Base-by-base conservation (phyloP, 257 asterid genomes). In the Orobanche coerulescens region DNA sequence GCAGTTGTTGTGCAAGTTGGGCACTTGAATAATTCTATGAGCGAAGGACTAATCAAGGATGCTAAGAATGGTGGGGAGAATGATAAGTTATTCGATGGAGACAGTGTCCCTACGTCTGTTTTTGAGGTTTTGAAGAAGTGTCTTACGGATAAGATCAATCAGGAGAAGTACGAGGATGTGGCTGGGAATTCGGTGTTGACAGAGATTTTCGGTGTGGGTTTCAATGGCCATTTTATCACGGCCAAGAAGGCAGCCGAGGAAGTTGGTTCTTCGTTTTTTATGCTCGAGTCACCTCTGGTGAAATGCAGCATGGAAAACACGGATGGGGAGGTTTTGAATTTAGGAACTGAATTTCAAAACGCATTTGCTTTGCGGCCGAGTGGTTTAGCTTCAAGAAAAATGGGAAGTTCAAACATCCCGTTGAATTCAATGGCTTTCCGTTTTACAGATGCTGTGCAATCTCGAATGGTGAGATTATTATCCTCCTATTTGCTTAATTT, bases 1-100 rank as follows among this genome's bases (percentile, higher is more conserved):
- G 96, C 98, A 3, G 98, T 92, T 36, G 81, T 88, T n/a, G 93
- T 81, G 31, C 98, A 92, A 63, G 82, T 85, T 26, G 85, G 87
- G 10, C 71, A 64, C 18, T 30, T 56, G 62, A 78, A 67, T 58
- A 68, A 67, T 33, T 15, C 66, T 61, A 23, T 42, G 56, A 48
- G 62, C 62, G 69, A 69, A 36, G 74, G 55, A 48, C 64, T 63
- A 34, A 42, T 22, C 20, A 54, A 40, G 12, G 48, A 63, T 33
- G 24, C 50, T 20, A 28, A 34, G 15, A 44, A 28, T 58, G 67
- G 56, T 39, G 67, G 14, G 14, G 7, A 46, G 18, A 23, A 30
- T 59, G 66, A 69, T 65, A 69, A 47, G 36, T 40, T 22, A 56
- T 66, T 50, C n/a, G 59, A 66, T 40, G 75, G 74, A 54, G 66